Base-by-base conservation (phyloP, 306 rosid genomes). In the Lathyrus aphaca region DNA sequence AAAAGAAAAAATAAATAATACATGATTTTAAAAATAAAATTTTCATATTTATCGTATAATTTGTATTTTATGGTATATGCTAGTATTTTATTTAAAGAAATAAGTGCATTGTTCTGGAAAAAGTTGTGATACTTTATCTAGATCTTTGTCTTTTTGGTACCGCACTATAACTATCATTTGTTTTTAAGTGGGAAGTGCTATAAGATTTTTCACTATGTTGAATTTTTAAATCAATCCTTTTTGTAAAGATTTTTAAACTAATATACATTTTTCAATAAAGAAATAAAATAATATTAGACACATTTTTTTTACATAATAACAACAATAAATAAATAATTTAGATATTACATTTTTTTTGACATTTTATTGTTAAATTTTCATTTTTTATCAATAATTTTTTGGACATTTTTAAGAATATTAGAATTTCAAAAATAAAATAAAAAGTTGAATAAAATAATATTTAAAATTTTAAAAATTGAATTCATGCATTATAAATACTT, bases 61-160 rank as follows among this genome's bases (percentile, higher is more conserved):
- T 5, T 35, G 39, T 35, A 35, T 35, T 7, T 35, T 35, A 35
- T 35, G 8, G 39, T 3, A 35, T 35, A 7, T 7, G 39, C 8
- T 7, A 35, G 2, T 35, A 35, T 35, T 32, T 35, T 35, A 6
- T 35, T 35, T 35, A 35, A 7, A 35, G 39, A 35, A 53, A 21
- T 49, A 49, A 49, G 7, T 49, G 23, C 0, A 53, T 19, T 21
- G 2, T 53, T 53, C 1, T 21, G n/a, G 30, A 53, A 21, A 51
- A 57, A 73, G 64, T 13, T 10, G 15, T 40, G 10, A 35, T 10
- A 63, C 64, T 63, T 51, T 51, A 50, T 38, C 70, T 23, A 23
- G 46, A n/a, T 1, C 51, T 6, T 16, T 49, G 18, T 72, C 62
- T 61, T 55, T 72, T 14, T 21, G 39, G 49, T 23, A 21, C 68